A percentile compares a stretch with the other conserved stretches of the same genome.
phyloP scores from a whole-genome alignment of 2,329 filamentous ascomycete species.

The Penicillium crustosum region DNA sequence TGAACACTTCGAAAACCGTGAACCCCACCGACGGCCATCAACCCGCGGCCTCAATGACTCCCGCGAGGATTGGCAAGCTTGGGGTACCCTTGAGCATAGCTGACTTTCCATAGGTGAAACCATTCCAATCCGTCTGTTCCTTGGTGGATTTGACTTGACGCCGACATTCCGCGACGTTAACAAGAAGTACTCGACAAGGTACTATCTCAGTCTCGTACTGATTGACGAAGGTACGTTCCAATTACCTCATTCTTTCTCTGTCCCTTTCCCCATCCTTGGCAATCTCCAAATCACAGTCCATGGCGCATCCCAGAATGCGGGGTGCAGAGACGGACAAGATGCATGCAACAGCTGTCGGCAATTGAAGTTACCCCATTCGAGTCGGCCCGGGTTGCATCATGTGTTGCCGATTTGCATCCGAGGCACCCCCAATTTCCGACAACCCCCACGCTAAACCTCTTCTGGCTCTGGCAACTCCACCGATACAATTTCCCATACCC shows the following conservation, averaged over 20 bases:
- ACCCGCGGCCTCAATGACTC: too few relatives aligned
- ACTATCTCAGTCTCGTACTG: constrained; percentile 93
- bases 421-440: constrained; percentile 8
- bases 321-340: constrained; percentile 8
- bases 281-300: neutral
- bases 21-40: neutral
- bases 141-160: constrained; percentile 95
- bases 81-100: constrained; percentile 10
- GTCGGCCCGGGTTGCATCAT: constrained; percentile 22
- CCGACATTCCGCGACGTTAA: constrained; percentile 99
- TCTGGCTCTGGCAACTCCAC: constrained; percentile 25
- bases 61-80: neutral
- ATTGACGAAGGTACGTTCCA: constrained; percentile 76
- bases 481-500: constrained; percentile 17
- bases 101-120: constrained; percentile 63
- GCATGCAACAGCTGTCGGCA: constrained; percentile 39
- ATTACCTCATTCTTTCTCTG: neutral
- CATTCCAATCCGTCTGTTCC: constrained; percentile 93
- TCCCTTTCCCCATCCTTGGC: neutral
- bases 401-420: constrained; percentile 18
- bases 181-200: constrained; percentile 98
- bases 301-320: constrained; percentile 6
- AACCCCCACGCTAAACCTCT: constrained; percentile 36
- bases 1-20: neutral
- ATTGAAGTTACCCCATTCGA: constrained; percentile 28